Base-by-base conservation (phyloP, 768 basidiomycete species). In the Rhizopogon sp. region DNA sequence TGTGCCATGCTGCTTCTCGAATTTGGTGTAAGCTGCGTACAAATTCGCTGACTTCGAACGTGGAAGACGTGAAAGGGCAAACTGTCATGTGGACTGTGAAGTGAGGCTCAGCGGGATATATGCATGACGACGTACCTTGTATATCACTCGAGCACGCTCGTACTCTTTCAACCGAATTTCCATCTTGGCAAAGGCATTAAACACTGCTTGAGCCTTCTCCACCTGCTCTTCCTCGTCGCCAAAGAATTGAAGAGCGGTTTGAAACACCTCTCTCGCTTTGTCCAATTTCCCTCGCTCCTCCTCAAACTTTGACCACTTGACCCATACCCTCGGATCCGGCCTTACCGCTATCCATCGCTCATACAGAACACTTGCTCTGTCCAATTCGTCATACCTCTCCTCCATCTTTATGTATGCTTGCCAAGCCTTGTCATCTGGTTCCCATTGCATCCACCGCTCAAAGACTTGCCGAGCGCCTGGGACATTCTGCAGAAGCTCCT, bases 371-470 rank as follows among this genome's bases (percentile, higher is more conserved):
- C 93, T 96, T 2, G 94, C 96, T 8, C 97, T 80, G 62, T 98
- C 97, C 20, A 84, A 73, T 70, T 99, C 97, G 54, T 85, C 77
- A 68, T 98, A 99, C 50, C 97, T 82, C 66, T 88, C 85, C 74
- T 99, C 97, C 69, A 98, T 78, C 75, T 99, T 98, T 79, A 98
- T 91, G 72, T 96, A 98, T n/a, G 93, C 93, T 67, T 94, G 91
- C 96, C 96, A 99, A 3, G 96, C 94, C 76, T 98, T 98, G 81
- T 98, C 97, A 64, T 98, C 95, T 1, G 97, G 97, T 68, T 98
- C 97, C 97, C 97, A 98, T 60, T 92, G 83, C 93, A 98, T 96
- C 97, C 97, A 99, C 44, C 97, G 83, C 70, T 99, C 97, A 58
- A 98, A 99, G 53, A 98, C 93, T 67, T 98, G 96, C 8, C 97